Base-by-base conservation (phyloP, 495 filamentous ascomycete genomes). In the Chaetomidium leptoderma region DNA sequence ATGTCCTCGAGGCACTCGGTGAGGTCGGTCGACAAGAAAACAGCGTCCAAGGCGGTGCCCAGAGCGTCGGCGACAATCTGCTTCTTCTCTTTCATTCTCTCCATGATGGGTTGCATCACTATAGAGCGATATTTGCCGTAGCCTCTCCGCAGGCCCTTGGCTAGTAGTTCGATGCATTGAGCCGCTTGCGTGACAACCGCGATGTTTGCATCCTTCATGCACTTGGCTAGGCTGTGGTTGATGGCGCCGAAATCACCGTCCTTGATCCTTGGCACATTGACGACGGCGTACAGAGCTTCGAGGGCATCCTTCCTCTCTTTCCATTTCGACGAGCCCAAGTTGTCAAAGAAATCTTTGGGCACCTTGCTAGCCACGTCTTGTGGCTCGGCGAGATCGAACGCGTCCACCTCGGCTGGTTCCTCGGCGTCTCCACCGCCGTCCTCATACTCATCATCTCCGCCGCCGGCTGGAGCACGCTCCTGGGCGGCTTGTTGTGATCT, bases 171-270 rank as follows among this genome's bases (percentile, higher is more conserved):
- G 36, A 96, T 86, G 70, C 93, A 97, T 67, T 97, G 93, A 17
- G 92, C 92, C 10, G 95, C 93, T 45, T 91, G 86, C 1, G 89
- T 92, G 30, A 95, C 95, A 42, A 97, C 93, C 8, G 89, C 89
- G 65, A 99, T 86, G 66, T 99, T 99, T 47, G 95, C 93, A 67
- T 99, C 95, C 70, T 97, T 97, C 92, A 97, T 97, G 63, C 83
- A 89, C 69, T 97, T 97, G 27, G 93, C 93, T 43, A 97, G 74
- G 6, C 79, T 82, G 43, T 86, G 81, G 42, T 88, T 82, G 65
- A 96, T 84, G 59, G 97, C 91, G 70, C 86, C 82, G 61, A 88
- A 99, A 39, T 86, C 86, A 4, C 83, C 91, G 57, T 97, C 93
- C 71, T 95, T 92, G 68, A 99, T 96, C 53, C 86, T 83, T 23